These are phyloP conservation scores for Saksenaea vasiformis DNA, from an alignment of 371 early-diverging fungal genomes.

Conservation along the genomic window DNA sequence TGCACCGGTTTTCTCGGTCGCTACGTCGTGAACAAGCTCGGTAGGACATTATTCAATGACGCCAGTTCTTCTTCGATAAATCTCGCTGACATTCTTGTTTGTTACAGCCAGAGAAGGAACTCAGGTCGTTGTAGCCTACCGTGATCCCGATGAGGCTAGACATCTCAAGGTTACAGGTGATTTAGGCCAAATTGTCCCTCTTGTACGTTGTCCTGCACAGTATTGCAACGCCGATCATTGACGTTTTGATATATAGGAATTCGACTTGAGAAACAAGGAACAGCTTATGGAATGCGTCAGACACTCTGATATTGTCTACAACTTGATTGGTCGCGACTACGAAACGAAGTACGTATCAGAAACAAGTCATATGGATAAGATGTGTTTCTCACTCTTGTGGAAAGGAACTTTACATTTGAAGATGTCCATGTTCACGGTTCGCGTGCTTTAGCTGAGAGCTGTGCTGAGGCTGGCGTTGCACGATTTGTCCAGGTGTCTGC, in stretches of 20 bases:
- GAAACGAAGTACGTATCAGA: slow-evolving; percentile 74
- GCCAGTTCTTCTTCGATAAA: neutral
- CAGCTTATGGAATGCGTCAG: slow-evolving; percentile 82
- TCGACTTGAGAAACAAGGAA: slow-evolving; percentile 86
- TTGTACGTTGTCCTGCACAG: slow-evolving; percentile 42
- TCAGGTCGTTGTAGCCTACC: slow-evolving; percentile 89
- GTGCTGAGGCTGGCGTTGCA: slow-evolving; percentile 82
- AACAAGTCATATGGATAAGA: neutral
- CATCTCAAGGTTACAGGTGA: slow-evolving; percentile 94
- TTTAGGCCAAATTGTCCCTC: slow-evolving; percentile 90
- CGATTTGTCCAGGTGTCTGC: slow-evolving; percentile 91
- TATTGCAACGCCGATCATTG: neutral
- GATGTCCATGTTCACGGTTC: slow-evolving; percentile 88
- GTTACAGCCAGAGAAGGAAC: slow-evolving; percentile 70
- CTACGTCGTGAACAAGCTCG: slow-evolving; percentile 89
- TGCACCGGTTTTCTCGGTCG: slow-evolving; percentile 96
- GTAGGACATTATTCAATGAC: slow-evolving; percentile 42
- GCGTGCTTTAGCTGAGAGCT: slow-evolving; percentile 77
- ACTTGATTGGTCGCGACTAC: slow-evolving; percentile 91
- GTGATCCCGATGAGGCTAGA: slow-evolving; percentile 85
- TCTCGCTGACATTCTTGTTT: neutral
- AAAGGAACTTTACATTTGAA: slow-evolving; percentile 86
- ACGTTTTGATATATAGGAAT: slow-evolving; percentile 56
- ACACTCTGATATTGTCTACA: slow-evolving; percentile 94
- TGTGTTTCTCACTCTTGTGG: neutral